Evolutionary conservation across 2,329 filamentous ascomycete genomes (phyloP).

Genomic region (Cercospora citrullina): DNA sequence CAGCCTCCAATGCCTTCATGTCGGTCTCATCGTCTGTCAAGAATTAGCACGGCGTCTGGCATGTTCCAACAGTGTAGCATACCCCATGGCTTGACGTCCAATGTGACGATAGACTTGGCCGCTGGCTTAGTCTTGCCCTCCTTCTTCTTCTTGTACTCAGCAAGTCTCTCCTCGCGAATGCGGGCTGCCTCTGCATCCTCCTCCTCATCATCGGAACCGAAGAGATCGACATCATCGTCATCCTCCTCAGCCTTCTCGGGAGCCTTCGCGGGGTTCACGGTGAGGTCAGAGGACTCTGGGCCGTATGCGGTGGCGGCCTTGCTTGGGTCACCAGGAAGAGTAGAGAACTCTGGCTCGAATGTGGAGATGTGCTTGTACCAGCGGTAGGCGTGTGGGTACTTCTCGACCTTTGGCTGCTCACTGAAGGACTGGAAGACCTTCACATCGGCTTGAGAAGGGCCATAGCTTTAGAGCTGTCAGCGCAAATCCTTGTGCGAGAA

Average conservation of each 20-base stretch:
- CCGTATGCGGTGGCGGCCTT: constrained; percentile 89
- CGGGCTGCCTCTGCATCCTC: constrained; percentile 84
- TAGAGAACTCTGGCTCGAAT: constrained; percentile 89
- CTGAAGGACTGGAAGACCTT: constrained; percentile 89
- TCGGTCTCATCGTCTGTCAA: constrained; percentile 70
- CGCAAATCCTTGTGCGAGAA: constrained; percentile 10
- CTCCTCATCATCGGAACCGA: constrained; percentile 90
- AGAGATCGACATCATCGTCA: constrained; percentile 80
- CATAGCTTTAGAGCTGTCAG: constrained; percentile 51
- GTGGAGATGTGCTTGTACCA: constrained; percentile 99
- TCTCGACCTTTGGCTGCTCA: constrained; percentile 71
- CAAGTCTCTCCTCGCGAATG: constrained; percentile 84
- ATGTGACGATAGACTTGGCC: constrained; percentile 92
- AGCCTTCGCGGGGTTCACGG: constrained; percentile 83
- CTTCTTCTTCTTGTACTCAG: constrained; percentile 97
- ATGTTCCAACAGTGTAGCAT: constrained; percentile 47
- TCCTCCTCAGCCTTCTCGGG: constrained; percentile 62
- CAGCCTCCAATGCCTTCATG: constrained; percentile 76
- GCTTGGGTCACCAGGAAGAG: constrained; percentile 85
- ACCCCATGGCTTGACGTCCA: constrained; percentile 99
- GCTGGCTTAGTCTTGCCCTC: constrained; percentile 84
- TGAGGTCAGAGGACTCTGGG: constrained; percentile 74
- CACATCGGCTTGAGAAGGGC: constrained; percentile 91
- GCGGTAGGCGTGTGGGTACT: constrained; percentile 90
- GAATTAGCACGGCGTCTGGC: constrained; percentile 17